A percentile compares a stretch with the other conserved stretches of the same genome.
Conservation (phyloP, 139 green algal species). For the Chlorella sorokiniana region DNA sequence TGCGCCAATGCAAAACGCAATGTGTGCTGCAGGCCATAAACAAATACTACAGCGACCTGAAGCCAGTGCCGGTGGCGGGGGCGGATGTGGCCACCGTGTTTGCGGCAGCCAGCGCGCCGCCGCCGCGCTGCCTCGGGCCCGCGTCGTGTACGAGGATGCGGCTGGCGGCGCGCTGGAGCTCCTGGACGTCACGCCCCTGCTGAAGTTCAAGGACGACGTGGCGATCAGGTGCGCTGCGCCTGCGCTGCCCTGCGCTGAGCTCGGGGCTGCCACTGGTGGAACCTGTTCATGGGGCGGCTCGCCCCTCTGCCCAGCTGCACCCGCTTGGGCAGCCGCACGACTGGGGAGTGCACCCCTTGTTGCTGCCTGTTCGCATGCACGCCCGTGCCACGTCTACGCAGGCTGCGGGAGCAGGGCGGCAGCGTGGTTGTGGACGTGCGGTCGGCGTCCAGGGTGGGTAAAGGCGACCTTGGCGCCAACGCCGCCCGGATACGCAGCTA, state of each 20-base stretch:
- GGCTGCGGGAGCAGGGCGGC: constrained; percentile 7
- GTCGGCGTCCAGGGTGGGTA: constrained; percentile 42
- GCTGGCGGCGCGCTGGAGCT: constrained; percentile 44
- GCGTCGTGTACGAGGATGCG: constrained; percentile 33
- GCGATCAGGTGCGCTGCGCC: constrained; percentile 9
- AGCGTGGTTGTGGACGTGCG: constrained; percentile 23
- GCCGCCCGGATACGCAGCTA: constrained; percentile 46
- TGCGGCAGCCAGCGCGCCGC: constrained; percentile 18
- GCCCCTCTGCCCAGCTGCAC: too few relatives aligned
- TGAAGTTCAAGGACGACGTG: constrained; percentile 60
- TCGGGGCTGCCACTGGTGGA: too few relatives aligned
- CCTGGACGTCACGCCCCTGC: constrained; percentile 45
- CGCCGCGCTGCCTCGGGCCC: constrained; percentile 39
- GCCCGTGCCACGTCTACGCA: not conserved
- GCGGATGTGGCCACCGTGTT: constrained; percentile 12
- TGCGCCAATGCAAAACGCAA: too few relatives aligned
- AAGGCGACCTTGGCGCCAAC: constrained; percentile 62
- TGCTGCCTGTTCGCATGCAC: not conserved
- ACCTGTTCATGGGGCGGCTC: too few relatives aligned
- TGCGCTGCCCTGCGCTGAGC: too few relatives aligned
- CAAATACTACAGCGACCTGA: constrained; percentile 45
- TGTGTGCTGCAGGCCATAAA: constrained; percentile 26
- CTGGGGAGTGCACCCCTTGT: not conserved
- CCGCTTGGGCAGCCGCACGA: too few relatives aligned
- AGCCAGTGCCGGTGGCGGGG: constrained; percentile 27